A percentile compares a stretch with the other conserved stretches of the same genome.
These are phyloP conservation scores for Collybia sordida DNA, from an alignment of 768 basidiomycete genomes.

Conservation along the genomic window DNA sequence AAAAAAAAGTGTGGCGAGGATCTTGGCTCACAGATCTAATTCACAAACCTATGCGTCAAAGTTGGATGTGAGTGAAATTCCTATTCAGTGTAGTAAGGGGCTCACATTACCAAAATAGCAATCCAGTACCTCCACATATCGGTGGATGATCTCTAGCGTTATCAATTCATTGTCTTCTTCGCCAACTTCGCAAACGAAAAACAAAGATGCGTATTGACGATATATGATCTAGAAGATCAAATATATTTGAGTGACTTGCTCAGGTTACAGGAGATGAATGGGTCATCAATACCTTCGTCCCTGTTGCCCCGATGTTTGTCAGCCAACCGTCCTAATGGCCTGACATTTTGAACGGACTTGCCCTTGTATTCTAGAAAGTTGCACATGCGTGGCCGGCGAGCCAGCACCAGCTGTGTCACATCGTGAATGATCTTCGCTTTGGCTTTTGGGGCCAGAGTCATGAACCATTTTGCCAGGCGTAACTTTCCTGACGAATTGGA, in stretches of 20 bases:
- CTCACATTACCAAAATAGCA: conserved; percentile 79
- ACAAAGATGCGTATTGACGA: conserved; percentile 80
- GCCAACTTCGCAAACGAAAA: conserved; percentile 79
- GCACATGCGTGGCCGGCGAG: conserved; percentile 87
- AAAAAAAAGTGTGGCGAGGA: neutral
- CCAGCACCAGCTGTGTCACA: conserved; percentile 89
- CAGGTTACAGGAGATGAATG: conserved; percentile 43
- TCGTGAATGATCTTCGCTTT: conserved; percentile 95
- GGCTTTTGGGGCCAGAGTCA: conserved; percentile 74
- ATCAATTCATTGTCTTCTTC: conserved; percentile 78
- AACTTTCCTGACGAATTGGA: conserved; percentile 72
- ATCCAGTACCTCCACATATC: conserved; percentile 80
- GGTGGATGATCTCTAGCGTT: conserved; percentile 81
- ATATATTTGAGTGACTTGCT: conserved; percentile 14
- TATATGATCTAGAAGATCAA: conserved; percentile 65
- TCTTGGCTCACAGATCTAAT: conserved; percentile 73
- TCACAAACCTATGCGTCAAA: conserved; percentile 71
- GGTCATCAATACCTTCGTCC: conserved; percentile 38
- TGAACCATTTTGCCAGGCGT: conserved; percentile 95
- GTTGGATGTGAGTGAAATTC: conserved; percentile 55
- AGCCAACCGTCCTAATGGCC: neutral
- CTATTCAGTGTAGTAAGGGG: conserved; percentile 27
- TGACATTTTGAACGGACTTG: conserved; percentile 26
- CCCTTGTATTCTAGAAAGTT: conserved; percentile 98
- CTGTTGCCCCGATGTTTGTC: conserved; percentile 13